Evolutionary conservation across 192 early-diverging fungal species (phyloP).

Genomic region (Umbelopsis ramanniana): DNA sequence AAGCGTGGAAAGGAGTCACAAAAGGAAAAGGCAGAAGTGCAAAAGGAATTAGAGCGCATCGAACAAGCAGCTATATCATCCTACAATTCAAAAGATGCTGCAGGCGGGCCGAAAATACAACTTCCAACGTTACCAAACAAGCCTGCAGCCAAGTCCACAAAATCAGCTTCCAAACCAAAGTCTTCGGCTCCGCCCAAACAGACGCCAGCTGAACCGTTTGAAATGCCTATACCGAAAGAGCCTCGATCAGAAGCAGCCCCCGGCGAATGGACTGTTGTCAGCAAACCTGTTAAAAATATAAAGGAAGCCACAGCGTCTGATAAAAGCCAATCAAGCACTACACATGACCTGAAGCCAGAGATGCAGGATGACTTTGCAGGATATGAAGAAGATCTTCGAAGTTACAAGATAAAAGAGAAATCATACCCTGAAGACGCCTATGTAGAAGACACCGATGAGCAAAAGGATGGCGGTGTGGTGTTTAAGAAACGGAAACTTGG

Average conservation of each 20-base stretch:
- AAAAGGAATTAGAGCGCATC: constrained; percentile 69
- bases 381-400: constrained; percentile 51
- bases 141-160: neutral
- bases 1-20: constrained; percentile 56
- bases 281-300: neutral
- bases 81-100: constrained; percentile 19
- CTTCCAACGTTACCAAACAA: neutral
- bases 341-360: constrained; percentile 24
- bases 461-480: constrained; percentile 28
- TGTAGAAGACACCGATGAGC: constrained; percentile 4
- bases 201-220: neutral
- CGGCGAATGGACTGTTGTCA: constrained; percentile 25
- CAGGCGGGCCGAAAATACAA: neutral
- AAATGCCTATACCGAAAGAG: neutral
- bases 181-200: constrained; percentile 12
- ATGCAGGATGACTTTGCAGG: constrained; percentile 50
- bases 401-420: constrained; percentile 60
- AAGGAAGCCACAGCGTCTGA: neutral
- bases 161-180: constrained; percentile 14
- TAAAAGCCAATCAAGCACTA: neutral
- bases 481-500: constrained; percentile 59
- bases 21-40: constrained; percentile 58
- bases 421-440: constrained; percentile 41
- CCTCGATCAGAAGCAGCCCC: constrained; percentile 11
- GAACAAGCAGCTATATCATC: constrained; percentile 49